A percentile compares a stretch with the other conserved stretches of the same genome.
Evolutionary conservation across 441 rosid species (phyloP).

Genomic region (Dalechampia spathulata): DNA sequence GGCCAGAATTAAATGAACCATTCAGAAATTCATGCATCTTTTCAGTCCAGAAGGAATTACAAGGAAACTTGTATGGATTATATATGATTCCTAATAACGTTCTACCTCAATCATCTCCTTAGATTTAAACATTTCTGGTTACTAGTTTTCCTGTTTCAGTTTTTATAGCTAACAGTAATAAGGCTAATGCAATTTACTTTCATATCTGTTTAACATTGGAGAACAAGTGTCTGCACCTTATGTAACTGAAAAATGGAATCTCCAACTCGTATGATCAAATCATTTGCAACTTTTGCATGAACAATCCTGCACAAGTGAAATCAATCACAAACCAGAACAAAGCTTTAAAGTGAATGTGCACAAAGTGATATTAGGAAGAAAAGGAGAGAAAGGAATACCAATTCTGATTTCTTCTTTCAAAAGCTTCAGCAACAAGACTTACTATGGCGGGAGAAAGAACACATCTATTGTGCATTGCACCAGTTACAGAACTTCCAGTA

Average conservation of each 20-base stretch:
- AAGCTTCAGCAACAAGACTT: constrained; percentile 27
- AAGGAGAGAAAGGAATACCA: constrained; percentile 25
- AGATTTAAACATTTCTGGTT: neutral
- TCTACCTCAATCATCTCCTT: neutral
- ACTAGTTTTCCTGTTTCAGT: too few relatives aligned
- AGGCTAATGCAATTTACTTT: neutral
- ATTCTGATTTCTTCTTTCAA: constrained; percentile 33
- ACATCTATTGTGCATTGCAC: constrained; percentile 19
- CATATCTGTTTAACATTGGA: neutral
- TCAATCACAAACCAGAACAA: neutral
- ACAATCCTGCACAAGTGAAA: constrained; percentile 32
- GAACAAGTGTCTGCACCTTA: constrained; percentile 29
- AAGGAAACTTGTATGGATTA: neutral
- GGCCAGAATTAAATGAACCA: neutral
- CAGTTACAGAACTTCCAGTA: constrained; percentile 12
- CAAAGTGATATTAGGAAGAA: neutral
- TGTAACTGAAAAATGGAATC: constrained; percentile 47
- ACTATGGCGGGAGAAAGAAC: constrained; percentile 21
- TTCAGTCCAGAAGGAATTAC: neutral
- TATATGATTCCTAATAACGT: neutral
- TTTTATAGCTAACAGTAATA: neutral
- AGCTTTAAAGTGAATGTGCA: neutral
- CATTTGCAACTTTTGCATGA: constrained; percentile 27
- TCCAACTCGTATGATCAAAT: constrained; percentile 42
- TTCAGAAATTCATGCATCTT: neutral